Conservation (phyloP, 768 basidiomycete species). For the Boletus sensibilis region DNA sequence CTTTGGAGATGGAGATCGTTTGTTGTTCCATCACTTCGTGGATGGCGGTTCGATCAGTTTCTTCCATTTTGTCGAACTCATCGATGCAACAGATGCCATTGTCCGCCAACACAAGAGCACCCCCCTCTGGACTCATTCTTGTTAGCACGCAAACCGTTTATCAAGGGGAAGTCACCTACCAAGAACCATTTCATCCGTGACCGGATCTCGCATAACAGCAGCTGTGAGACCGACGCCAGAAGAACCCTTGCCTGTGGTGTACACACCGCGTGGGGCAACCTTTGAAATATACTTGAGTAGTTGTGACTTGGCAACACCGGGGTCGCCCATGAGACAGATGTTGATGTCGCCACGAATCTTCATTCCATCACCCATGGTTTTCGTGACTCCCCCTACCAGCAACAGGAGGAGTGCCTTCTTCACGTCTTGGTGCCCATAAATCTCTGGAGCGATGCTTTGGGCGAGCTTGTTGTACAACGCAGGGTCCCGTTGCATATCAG, state of each 20-base stretch:
- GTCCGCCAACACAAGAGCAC: slow-evolving; percentile 97
- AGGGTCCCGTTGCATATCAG: slow-evolving; percentile 67
- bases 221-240: slow-evolving; percentile 99
- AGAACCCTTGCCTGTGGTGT: slow-evolving; percentile 97
- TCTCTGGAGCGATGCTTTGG: slow-evolving; percentile 95
- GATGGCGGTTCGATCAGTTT: slow-evolving; percentile 94
- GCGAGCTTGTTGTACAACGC: slow-evolving; percentile 87
- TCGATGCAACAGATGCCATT: slow-evolving; percentile 99
- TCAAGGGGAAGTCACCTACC: slow-evolving; percentile 53
- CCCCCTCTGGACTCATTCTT: slow-evolving; percentile 70
- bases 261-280: slow-evolving; percentile 94
- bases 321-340: slow-evolving; percentile 98
- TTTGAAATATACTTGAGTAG: slow-evolving; percentile 97
- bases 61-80: slow-evolving; percentile 99
- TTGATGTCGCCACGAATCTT: slow-evolving; percentile 98
- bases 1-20: slow-evolving; percentile 99
- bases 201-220: slow-evolving; percentile 98
- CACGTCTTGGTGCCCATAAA: slow-evolving; percentile 95
- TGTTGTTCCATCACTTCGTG: slow-evolving; percentile 99
- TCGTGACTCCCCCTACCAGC: slow-evolving; percentile 94
- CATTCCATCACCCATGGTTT: slow-evolving; percentile 95
- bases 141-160: slow-evolving; percentile 8
- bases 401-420: slow-evolving; percentile 93
- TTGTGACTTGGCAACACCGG: slow-evolving; percentile 98
- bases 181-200: slow-evolving; percentile 98